Percentiles rank a stretch among this genome's conserved stretches.
phyloP scores from a whole-genome alignment of 139 green algal genomes.

The Chlamydomonas asymmetrica region DNA sequence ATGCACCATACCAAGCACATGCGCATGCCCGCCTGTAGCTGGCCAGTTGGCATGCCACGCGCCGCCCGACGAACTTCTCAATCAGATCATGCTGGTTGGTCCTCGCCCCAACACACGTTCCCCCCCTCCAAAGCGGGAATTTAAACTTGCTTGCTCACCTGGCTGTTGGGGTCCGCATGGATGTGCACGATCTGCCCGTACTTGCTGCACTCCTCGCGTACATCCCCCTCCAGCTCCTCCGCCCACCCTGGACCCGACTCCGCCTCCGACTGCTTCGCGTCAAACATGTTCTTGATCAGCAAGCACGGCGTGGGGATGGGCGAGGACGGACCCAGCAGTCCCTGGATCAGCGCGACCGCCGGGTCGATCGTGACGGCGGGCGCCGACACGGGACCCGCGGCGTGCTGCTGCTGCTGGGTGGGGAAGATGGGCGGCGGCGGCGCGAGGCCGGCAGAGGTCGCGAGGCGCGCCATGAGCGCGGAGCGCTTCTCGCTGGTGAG shows the following conservation, averaged over 20 bases:
- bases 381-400: not conserved
- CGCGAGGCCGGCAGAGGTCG: constrained; percentile 61
- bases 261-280: constrained; percentile 74
- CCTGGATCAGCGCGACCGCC: constrained; percentile 57
- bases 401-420: not conserved
- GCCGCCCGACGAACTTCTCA: not conserved
- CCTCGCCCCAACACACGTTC: not conserved
- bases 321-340: constrained; percentile 83
- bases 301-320: constrained; percentile 91
- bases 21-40: not conserved
- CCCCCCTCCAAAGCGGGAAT: no score
- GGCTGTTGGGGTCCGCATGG: constrained; percentile 79
- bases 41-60: not conserved
- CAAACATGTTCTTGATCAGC: constrained; percentile 97
- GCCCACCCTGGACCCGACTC: constrained; percentile 76
- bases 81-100: not conserved
- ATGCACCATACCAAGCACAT: not conserved
- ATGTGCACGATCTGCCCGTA: constrained; percentile 85
- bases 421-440: not conserved
- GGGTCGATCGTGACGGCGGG: constrained; percentile 1
- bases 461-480: constrained; percentile 86
- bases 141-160: constrained; percentile 52
- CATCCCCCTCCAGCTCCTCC: constrained; percentile 86
- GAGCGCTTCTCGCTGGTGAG: constrained; percentile 71
- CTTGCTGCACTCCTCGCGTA: constrained; percentile 88